Conservation (phyloP, 305 asterid species). For the Rubia balearica region DNA sequence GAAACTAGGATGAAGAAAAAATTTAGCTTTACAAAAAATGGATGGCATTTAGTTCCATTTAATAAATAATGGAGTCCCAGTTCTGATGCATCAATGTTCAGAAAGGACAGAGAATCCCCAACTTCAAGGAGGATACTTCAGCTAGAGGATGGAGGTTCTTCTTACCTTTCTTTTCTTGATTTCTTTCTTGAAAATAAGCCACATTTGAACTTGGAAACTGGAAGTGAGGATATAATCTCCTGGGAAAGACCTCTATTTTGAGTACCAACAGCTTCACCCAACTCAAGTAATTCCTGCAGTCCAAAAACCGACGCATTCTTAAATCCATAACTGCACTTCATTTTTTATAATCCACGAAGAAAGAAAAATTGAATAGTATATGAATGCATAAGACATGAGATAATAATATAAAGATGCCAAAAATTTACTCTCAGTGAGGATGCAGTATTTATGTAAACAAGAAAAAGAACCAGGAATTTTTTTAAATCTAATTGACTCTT, state of each 20-base stretch:
- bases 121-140: neutral
- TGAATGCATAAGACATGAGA: neutral
- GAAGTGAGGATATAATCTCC: conserved; percentile 63
- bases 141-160: conserved; percentile 6
- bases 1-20: neutral
- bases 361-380: neutral
- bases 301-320: neutral
- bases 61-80: neutral
- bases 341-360: neutral
- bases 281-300: conserved; percentile 75
- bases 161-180: conserved; percentile 70
- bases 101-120: neutral
- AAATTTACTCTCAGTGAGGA: neutral
- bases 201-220: conserved; percentile 73
- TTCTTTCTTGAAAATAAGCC: conserved; percentile 64
- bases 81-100: neutral
- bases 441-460: neutral
- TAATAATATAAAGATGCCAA: neutral
- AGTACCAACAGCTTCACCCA: conserved; percentile 89
- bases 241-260: conserved; percentile 84
- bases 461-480: neutral
- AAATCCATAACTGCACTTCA: neutral
- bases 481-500: neutral
- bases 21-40: neutral
- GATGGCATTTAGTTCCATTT: neutral